Base-by-base conservation (phyloP, 1,284 basidiomycete genomes). In the Agroathelia rolfsii region DNA sequence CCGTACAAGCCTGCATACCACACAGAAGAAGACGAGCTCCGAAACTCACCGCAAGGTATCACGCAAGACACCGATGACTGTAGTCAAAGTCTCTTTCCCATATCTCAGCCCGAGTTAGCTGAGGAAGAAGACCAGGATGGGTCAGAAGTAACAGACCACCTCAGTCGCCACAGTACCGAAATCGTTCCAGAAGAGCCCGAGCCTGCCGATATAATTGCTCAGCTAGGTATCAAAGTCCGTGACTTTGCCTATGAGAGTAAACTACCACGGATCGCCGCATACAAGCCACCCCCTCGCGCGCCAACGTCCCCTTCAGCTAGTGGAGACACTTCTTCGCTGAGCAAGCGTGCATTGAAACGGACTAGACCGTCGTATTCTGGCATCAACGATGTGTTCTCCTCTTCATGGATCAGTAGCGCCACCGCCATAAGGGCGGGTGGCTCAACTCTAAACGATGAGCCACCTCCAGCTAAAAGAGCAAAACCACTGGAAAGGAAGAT, bases 231-330 rank as follows among this genome's bases (percentile, higher is more conserved):
- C 52, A 76, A 71, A 66, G 72, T 78, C 40, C 71, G 73, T 56
- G 78, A 82, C 55, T 83, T 76, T 59, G 76, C 70, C 14, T 76
- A 73, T 54, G 73, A 80, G 52, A 74, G 63, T 51, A 68, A 53
- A 18, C 55, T 79, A 23, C 75, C 77, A 5, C 72, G 74, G 7
- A 62, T 82, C 26, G 56, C 53, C 11, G 59, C 68, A 3, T 64
- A 69, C 13, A 60, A 55, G 29, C 50, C 58, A 15, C 14, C 11
- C 11, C 52, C 42, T 11, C 50, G 48, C 16, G 49, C 61, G 42
- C 55, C 60, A 41, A 0, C 60, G 61, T 20, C 70, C 68, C 44
- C 52, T 64, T 17, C 66, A 66, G 42, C 66, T 65, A 16, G 54
- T 52, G 21, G 48, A 50, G n/a, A 48, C 46, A 25, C 38, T 50